Evolutionary conservation across 495 filamentous ascomycete species (phyloP), one percentile per base, ranked within the genome.

Genomic region (Aspergillus bertholletiae): DNA sequence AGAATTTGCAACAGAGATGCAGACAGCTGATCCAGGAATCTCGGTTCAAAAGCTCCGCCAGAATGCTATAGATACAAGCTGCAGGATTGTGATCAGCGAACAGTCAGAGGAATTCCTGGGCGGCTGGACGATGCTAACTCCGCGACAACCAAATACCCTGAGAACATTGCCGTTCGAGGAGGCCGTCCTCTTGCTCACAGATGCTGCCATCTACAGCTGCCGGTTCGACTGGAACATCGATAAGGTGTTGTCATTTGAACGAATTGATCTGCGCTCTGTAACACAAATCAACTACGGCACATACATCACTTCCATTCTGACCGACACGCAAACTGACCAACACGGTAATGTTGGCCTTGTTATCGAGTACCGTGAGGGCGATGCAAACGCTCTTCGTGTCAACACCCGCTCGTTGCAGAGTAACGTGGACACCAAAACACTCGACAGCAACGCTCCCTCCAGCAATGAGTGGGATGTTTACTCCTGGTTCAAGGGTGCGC

Each of bases 201-300:
- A 96, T 50, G 74, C 77, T 6, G 92, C 90, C 2, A 67, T 97
- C 6, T 98, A 97, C 62, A 83, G 85, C 45, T 95, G 92, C 63
- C 81, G 88, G 17, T 93, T 97, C 58, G 92, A 97, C 70, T 96
- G 90, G 88, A 86, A 87, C 55, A 82, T 89, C 5, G 92, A 96
- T 73, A 97, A 96, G 69, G 89, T 97, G 0, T 81, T 85, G 1
- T 89, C 86, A 0, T 97, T 96, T 61, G 90, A 96, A 68, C 77
- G 92, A n/a, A 85, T 96, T 12, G 85, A 87, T 51, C 75, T 97
- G 27, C 78, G 80, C 7, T 85, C 88, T 46, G 71, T 97, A 24
- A 73, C 74, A 1, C 77, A 79, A 41, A 84, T 98, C 44, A 81
- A 81, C 51, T 81, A 86, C 55, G 94, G 93, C 26, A 86, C 88